Evolutionary conservation across 108 stramenopile species (phyloP).

Genomic region (Craspedostauros australis): DNA sequence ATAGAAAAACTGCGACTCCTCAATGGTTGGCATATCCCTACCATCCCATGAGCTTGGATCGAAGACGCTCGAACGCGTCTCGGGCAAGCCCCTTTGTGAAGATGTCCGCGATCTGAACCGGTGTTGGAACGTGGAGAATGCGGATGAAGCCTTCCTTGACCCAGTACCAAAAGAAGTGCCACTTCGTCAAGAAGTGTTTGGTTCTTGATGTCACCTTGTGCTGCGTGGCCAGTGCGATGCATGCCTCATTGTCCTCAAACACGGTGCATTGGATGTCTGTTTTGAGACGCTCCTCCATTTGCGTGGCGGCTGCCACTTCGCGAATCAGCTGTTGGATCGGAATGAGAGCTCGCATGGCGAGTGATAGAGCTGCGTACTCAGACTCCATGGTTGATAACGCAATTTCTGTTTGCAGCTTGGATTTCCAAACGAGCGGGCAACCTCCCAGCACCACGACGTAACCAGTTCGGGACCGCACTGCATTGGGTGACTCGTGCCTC

Average conservation of each 20-base stretch:
- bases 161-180: conserved; percentile 24
- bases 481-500: conserved; percentile 16
- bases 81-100: too few species aligned
- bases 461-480: conserved; percentile 38
- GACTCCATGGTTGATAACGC: conserved; percentile 35
- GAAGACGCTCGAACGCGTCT: too few species aligned
- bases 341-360: conserved; percentile 21
- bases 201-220: conserved; percentile 20
- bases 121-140: too few species aligned
- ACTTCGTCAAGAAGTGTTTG: conserved; percentile 12
- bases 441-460: conserved; percentile 26
- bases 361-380: conserved; percentile 32
- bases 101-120: too few species aligned
- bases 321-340: conserved; percentile 20
- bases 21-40: too few species aligned
- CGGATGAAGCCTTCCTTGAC: too few species aligned
- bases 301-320: conserved; percentile 2
- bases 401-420: conserved; percentile 30
- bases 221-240: conserved; percentile 12
- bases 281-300: too few species aligned
- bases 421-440: conserved; percentile 42
- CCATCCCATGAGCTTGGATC: too few species aligned
- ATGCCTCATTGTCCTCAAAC: conserved; percentile 24
- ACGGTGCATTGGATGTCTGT: too few species aligned
- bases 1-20: too few species aligned